Evolutionary conservation across 1,139 yeast genomes (phyloP).

Genomic region (Arxiozyma telluris): DNA sequence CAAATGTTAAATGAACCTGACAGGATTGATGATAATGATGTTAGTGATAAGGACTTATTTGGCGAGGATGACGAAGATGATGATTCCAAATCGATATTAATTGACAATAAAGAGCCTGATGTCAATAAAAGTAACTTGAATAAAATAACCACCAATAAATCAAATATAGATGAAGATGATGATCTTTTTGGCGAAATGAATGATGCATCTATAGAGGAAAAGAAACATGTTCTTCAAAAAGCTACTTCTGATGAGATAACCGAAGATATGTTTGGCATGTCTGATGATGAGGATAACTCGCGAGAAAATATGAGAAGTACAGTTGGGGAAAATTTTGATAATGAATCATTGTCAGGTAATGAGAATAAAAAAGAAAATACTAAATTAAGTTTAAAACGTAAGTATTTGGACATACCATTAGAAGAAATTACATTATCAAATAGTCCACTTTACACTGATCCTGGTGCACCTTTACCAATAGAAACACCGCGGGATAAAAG

Average conservation of each 20-base stretch:
- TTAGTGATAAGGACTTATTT: slow-evolving; percentile 11
- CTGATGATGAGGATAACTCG: slow-evolving; percentile 25
- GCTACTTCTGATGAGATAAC: slow-evolving; percentile 24
- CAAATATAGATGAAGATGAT: slow-evolving; percentile 17
- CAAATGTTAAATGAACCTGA: slow-evolving; percentile 7
- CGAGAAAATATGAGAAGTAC: not conserved
- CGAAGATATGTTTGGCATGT: slow-evolving; percentile 30
- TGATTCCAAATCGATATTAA: not conserved
- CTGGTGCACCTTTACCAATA: slow-evolving; percentile 72
- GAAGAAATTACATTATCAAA: slow-evolving; percentile 45
- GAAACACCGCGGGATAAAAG: slow-evolving; percentile 47
- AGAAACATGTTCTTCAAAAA: slow-evolving; percentile 6
- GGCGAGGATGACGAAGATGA: slow-evolving; percentile 12
- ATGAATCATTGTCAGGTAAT: slow-evolving; percentile 3
- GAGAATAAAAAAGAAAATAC: slow-evolving; percentile 9
- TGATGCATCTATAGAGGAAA: slow-evolving; percentile 15
- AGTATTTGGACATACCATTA: slow-evolving; percentile 44
- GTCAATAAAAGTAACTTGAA: slow-evolving; percentile 5
- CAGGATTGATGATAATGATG: slow-evolving; percentile 9
- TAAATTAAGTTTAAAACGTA: slow-evolving; percentile 18
- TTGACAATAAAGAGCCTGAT: slow-evolving; percentile 9
- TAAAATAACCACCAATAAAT: not conserved
- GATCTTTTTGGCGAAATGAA: slow-evolving; percentile 30
- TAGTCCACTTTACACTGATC: slow-evolving; percentile 59
- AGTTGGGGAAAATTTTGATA: not conserved